Evolutionary conservation across 2,329 filamentous ascomycete genomes (phyloP), one percentile per base, ranked within the genome.

Genomic region (Penicillium sp.): DNA sequence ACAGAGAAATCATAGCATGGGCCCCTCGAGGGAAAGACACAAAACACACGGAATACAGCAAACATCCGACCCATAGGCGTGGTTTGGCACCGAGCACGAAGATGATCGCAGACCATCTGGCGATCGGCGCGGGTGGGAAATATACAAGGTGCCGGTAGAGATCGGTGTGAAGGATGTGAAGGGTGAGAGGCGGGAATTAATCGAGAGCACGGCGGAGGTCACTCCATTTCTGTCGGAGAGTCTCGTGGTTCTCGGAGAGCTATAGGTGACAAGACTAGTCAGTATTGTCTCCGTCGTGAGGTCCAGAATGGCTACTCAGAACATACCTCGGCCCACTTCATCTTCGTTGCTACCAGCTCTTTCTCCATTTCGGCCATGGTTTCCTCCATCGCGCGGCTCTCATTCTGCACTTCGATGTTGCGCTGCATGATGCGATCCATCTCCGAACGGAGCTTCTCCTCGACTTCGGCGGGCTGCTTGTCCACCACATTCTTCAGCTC

Each of bases 291-390:
- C 14, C 11, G 6, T 27, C 11, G n/a, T n/a, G n/a, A n/a, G n/a
- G n/a, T 27, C 25, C 11, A n/a, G 11, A 6, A n/a, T 7, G 25
- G 11, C 5, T 27, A 9, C 5, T 7, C 10, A n/a, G 3, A 25
- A 41, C 83, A 74, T 76, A 95, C 91, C 83, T 96, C 88, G 39
- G 93, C 93, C 72, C 90, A 89, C 59, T 81, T 80, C 86, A 98
- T 86, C 77, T 98, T 98, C 1, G 89, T 93, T 62, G 84, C 81
- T 48, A 98, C 91, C 51, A 98, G 73, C 64, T 89, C 83, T 67
- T 90, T 86, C 73, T 97, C 93, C 73, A 97, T 86, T 54, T 96
- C 89, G 4, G 80, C 77, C 77, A 95, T 79, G 58, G 93, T 87
- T 61, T 94, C 91, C 67, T 96, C 90, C 53, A 98, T 71, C 42